These are phyloP conservation scores for Monosporascus sp. DNA, from an alignment of 2,329 filamentous ascomycete genomes.

Conservation along the genomic window DNA sequence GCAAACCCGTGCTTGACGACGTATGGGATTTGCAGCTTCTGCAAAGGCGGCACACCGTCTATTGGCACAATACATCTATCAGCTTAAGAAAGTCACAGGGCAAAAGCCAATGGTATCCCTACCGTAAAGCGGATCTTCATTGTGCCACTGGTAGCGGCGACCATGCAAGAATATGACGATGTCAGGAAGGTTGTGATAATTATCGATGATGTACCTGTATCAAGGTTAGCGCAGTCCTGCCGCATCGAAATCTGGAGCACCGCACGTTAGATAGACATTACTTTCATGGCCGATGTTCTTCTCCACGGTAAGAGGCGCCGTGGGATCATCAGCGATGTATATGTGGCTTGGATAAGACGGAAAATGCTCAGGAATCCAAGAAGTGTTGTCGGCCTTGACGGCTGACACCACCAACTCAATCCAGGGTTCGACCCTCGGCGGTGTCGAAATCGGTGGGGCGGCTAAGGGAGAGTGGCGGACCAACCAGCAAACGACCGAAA, in stretches of 20 bases:
- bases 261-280: conserved; percentile 30
- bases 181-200: conserved; percentile 26
- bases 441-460: not conserved
- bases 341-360: conserved; percentile 24
- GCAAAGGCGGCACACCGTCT: conserved; percentile 33
- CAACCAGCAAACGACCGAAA: not conserved
- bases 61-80: not conserved
- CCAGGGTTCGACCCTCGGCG: not conserved
- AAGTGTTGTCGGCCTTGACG: conserved; percentile 19
- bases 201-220: conserved; percentile 24
- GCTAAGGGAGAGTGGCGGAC: not conserved
- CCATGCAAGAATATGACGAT: conserved; percentile 28
- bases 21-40: conserved; percentile 33
- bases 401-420: conserved; percentile 21
- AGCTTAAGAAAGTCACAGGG: not conserved
- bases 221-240: not conserved
- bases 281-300: conserved; percentile 32
- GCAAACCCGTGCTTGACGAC: conserved; percentile 42
- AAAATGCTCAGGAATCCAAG: conserved; percentile 20
- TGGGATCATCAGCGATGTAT: conserved; percentile 37
- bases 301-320: conserved; percentile 33
- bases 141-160: conserved; percentile 28
- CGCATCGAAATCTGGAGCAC: conserved; percentile 1
- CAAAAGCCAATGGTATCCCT: conserved; percentile 5
- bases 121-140: conserved; percentile 33